These are phyloP conservation scores for Ogataea minuta DNA, from an alignment of 805 yeast genomes.

Conservation along the genomic window DNA sequence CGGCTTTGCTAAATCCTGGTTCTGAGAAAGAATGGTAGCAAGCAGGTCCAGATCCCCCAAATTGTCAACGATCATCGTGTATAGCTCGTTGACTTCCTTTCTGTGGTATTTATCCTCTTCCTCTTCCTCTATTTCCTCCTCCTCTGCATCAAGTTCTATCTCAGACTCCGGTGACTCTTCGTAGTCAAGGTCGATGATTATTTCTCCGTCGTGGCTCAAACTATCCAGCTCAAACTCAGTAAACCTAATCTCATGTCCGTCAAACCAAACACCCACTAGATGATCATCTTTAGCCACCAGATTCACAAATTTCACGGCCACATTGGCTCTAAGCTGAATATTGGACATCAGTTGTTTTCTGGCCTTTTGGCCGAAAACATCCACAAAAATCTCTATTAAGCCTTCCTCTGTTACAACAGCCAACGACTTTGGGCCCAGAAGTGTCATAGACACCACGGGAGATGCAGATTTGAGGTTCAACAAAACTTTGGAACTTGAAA, in stretches of 20 bases:
- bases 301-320: slow-evolving; percentile 16
- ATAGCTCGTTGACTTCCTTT: slow-evolving; percentile 25
- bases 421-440: slow-evolving; percentile 32
- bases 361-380: slow-evolving; percentile 20
- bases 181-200: slow-evolving; percentile 19
- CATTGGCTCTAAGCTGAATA: slow-evolving; percentile 18
- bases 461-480: slow-evolving; percentile 37
- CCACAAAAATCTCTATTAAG: slow-evolving; percentile 26
- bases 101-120: slow-evolving; percentile 19
- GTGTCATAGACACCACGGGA: slow-evolving; percentile 30
- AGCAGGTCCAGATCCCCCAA: slow-evolving; percentile 28
- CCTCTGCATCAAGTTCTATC: slow-evolving; percentile 15
- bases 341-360: slow-evolving; percentile 21
- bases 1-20: slow-evolving; percentile 45
- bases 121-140: slow-evolving; percentile 19
- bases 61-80: slow-evolving; percentile 23
- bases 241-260: slow-evolving; percentile 25
- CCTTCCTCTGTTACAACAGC: slow-evolving; percentile 28
- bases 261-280: slow-evolving; percentile 28
- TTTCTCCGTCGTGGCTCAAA: slow-evolving; percentile 26
- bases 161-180: slow-evolving; percentile 7
- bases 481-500: slow-evolving; percentile 27
- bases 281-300: slow-evolving; percentile 8
- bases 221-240: slow-evolving; percentile 35
- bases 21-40: slow-evolving; percentile 33